Evolutionary conservation across 352 stramenopile species (phyloP).

Genomic region (Globisporangium perplexum): DNA sequence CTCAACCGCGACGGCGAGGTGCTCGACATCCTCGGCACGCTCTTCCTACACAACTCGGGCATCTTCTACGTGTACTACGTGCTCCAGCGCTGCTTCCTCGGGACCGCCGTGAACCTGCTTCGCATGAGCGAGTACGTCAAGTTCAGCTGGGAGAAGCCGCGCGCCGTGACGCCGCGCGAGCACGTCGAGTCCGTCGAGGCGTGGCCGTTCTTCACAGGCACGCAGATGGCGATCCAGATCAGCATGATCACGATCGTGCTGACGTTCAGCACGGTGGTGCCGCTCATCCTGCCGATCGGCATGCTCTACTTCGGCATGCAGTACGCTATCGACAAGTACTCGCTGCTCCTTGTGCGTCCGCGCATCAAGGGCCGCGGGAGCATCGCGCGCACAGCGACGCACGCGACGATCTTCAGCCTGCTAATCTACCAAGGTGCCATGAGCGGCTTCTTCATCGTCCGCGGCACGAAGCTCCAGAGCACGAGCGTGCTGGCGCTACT

Average conservation of each 20-base stretch:
- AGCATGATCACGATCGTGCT: constrained; percentile 79
- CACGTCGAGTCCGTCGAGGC: constrained; percentile 66
- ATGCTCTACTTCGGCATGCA: constrained; percentile 85
- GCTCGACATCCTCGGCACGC: constrained; percentile 72
- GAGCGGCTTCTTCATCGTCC: constrained; percentile 80
- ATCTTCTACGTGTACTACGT: constrained; percentile 89
- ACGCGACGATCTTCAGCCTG: constrained; percentile 75
- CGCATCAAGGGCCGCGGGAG: constrained; percentile 80
- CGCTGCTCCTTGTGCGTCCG: constrained; percentile 67
- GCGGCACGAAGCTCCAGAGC: constrained; percentile 70
- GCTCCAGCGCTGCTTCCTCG: constrained; percentile 77
- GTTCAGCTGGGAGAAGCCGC: constrained; percentile 74
- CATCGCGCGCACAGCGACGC: constrained; percentile 73
- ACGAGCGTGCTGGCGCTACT: constrained; percentile 64
- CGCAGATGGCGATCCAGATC: constrained; percentile 80
- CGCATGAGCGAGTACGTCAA: constrained; percentile 76
- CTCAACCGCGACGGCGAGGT: constrained; percentile 68
- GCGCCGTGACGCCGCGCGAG: constrained; percentile 67
- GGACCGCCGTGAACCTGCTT: constrained; percentile 67
- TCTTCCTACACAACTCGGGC: constrained; percentile 86
- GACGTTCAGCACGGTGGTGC: constrained; percentile 83
- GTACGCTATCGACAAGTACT: constrained; percentile 83
- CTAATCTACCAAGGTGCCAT: constrained; percentile 80
- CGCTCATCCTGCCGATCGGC: constrained; percentile 74
- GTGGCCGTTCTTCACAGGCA: constrained; percentile 81